Percentiles rank a stretch among this genome's conserved stretches.
phyloP scores from a whole-genome alignment of 1,139 yeast species.

The Arxiozyma telluris region DNA sequence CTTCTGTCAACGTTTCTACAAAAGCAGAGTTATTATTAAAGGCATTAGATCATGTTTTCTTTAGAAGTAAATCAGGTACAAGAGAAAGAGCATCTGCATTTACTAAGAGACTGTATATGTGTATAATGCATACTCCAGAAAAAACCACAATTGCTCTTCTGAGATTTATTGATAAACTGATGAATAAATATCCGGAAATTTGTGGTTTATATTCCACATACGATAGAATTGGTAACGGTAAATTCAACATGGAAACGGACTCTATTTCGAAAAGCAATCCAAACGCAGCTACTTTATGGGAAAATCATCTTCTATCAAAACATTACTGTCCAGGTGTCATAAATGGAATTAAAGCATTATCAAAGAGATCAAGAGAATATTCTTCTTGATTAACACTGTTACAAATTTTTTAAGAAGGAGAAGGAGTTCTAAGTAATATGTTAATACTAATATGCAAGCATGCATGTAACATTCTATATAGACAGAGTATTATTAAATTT shows the following conservation, averaged over 20 bases:
- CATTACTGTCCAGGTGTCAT: constrained; percentile 80
- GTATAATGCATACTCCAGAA: constrained; percentile 72
- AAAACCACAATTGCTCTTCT: constrained; percentile 71
- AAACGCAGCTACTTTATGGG: constrained; percentile 88
- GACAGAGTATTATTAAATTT: no score
- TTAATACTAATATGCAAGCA: no score
- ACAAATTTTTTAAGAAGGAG: background rate
- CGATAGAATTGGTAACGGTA: constrained; percentile 75
- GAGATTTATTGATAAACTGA: constrained; percentile 68
- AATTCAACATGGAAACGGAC: constrained; percentile 54
- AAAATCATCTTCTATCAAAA: constrained; percentile 61
- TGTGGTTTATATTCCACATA: constrained; percentile 78
- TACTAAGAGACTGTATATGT: constrained; percentile 64
- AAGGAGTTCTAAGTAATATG: background rate
- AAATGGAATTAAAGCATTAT: constrained; percentile 40
- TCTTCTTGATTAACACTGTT: constrained; percentile 2
- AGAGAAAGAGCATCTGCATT: constrained; percentile 71
- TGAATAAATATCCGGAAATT: constrained; percentile 58
- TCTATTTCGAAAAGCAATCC: constrained; percentile 73
- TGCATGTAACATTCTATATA: background rate
- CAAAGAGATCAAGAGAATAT: constrained; percentile 18
- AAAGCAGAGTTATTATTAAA: constrained; percentile 75
- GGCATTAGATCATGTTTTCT: constrained; percentile 72
- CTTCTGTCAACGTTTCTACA: constrained; percentile 78
- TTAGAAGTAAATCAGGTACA: constrained; percentile 67